phyloP scores from a whole-genome alignment of 1,284 basidiomycete species.

The Cystobasidiaceae sp. region DNA sequence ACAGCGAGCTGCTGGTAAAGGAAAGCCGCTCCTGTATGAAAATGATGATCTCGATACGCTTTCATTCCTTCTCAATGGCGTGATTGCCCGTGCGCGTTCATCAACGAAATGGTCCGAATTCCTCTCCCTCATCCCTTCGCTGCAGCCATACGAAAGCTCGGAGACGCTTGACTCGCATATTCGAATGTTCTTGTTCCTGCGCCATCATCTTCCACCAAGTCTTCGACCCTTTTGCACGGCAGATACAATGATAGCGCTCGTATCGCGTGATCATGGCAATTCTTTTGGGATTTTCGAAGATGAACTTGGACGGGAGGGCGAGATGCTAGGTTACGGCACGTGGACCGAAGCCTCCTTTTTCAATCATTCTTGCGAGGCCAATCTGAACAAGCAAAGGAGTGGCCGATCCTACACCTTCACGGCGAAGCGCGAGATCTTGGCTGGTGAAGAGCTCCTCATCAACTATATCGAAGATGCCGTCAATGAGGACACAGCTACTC shows the following conservation, averaged over 20 bases:
- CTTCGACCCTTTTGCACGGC: constrained; percentile 25
- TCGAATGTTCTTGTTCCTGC: constrained; percentile 32
- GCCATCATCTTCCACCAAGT: constrained; percentile 30
- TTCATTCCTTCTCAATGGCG: constrained; percentile 25
- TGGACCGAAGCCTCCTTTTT: constrained; percentile 41
- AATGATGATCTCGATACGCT: constrained; percentile 23
- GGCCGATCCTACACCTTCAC: constrained; percentile 37
- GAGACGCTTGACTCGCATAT: constrained; percentile 22
- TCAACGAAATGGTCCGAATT: constrained; percentile 27
- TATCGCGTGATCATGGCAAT: constrained; percentile 37
- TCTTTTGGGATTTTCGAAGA: constrained; percentile 40
- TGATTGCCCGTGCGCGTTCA: constrained; percentile 18
- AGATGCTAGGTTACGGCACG: constrained; percentile 41
- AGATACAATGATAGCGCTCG: constrained; percentile 30
- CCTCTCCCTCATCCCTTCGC: constrained; percentile 32
- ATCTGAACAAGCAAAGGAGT: constrained; percentile 23
- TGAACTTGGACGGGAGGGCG: constrained; percentile 30
- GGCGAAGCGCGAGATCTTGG: constrained; percentile 13
- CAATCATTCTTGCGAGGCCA: constrained; percentile 40
- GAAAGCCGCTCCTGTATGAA: constrained; percentile 4
- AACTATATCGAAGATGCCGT: constrained; percentile 37
- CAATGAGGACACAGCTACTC: constrained; percentile 5
- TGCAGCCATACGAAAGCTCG: constrained; percentile 29
- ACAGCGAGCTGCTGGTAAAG: not conserved
- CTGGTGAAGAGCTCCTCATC: constrained; percentile 38